Evolutionary conservation across 1,284 basidiomycete species (phyloP), one percentile per base, ranked within the genome.

Genomic region (Sutorius eximius): DNA sequence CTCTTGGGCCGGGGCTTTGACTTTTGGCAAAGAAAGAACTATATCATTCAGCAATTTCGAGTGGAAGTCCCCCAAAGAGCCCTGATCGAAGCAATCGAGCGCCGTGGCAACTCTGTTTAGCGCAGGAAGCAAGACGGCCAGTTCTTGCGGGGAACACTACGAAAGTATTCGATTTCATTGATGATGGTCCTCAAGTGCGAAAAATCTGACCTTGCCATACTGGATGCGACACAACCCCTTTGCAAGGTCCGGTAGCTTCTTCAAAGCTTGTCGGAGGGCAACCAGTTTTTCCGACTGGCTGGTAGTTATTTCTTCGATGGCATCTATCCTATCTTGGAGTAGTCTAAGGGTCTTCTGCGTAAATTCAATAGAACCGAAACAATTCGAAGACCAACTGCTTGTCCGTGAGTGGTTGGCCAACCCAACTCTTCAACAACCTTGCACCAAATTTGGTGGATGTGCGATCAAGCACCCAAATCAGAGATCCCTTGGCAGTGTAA

Each of bases 401-500:
- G 65, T 95, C 87, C 2, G 91, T 80, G 36, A 98, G 77, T 0
- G 96, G 96, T 54, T 84, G 80, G 0, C 91, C 90, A 13, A 98
- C 81, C 96, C 96, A 99, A 58, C 78, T 85, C 55, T 86, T 83
- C 53, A 99, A 77, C 57, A 93, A 73, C 33, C 96, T 80, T 15
- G 89, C 84, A 4, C 96, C 96, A 78, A 98, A 97, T 55, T 82
- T 84, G 0, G 96, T 98, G 60, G 84, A 83, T 36, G 93, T 94
- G 61, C 85, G 83, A 74, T 98, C 90, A 46, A 99, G 75, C 3
- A 96, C 79, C 85, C 87, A 92, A 57, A 98, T 77, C 43, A 99
- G 72, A 38, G 91, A 92, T 1, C 95, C 96, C 49, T 77, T 81
- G 22, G 80, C 76, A 9, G 82, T 82, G 49, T 82, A 82, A 67